Evolutionary conservation across 192 early-diverging fungal genomes (phyloP), one percentile per base, ranked within the genome.

Genomic region (Umbelopsis vinacea): DNA sequence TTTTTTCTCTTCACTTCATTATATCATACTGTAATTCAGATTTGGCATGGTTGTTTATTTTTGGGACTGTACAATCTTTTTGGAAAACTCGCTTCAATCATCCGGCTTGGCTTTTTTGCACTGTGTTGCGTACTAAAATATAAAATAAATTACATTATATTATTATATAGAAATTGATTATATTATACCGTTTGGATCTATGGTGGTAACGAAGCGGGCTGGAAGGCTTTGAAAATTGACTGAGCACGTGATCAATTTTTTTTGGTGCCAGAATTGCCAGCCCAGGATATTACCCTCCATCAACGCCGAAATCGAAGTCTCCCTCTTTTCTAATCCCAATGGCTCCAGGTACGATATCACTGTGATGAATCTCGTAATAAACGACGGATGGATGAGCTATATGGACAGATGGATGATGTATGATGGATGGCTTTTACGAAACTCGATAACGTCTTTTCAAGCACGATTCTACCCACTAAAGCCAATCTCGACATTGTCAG

Each of bases 281-380:
- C 19, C 48, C 48, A n/a, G 48, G n/a, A 17, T 17, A n/a, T 50
- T 50, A 50, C 1, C 48, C 29, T 50, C 19, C 19, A 50, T n/a
- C 15, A 50, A 21, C 15, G n/a, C 9, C 48, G 11, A 17, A 17
- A 19, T 50, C 9, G 19, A 17, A 50, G 48, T 50, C 48, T 50
- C 48, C 48, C 48, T 50, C 48, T 50, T 50, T 50, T 50, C 48
- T 50, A 50, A 50, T 50, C 48, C 48, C 48, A 50, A 50, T 50
- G 48, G 48, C 48, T 50, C 48, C 48, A n/a, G 48, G 48, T 50
- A 50, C 48, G n/a, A 21, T 50, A 50, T 50, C 48, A 50, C 15
- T 50, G 48, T 6, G 11, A 50, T 50, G 11, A 50, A 50, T 17
- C 48, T 6, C 19, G 6, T 50, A 17, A 50, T 50, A 50, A 2